Evolutionary conservation across 2,329 filamentous ascomycete species (phyloP).

Genomic region (Neonectria neomacrospora): DNA sequence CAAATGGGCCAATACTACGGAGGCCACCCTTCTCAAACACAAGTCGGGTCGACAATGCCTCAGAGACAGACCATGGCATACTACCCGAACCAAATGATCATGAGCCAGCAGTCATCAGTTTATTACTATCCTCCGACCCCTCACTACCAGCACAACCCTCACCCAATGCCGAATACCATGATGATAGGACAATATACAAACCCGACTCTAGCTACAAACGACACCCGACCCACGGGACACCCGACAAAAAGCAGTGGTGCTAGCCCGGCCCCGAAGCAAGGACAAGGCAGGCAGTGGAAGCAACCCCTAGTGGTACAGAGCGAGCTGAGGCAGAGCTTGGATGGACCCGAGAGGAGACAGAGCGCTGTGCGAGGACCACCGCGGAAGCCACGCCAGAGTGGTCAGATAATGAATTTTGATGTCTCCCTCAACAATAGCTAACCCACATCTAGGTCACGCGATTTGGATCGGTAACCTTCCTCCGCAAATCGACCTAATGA

Average conservation of each 20-base stretch:
- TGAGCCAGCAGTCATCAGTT: conserved; percentile 54
- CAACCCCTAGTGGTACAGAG: conserved; percentile 21
- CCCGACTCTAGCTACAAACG: conserved; percentile 38
- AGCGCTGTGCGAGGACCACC: conserved; percentile 50
- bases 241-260: conserved; percentile 23
- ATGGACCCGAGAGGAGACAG: conserved; percentile 37
- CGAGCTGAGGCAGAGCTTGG: conserved; percentile 35
- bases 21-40: conserved; percentile 52
- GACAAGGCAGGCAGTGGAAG: conserved; percentile 39
- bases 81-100: conserved; percentile 57
- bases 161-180: conserved; percentile 48
- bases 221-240: conserved; percentile 40
- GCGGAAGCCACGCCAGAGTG: conserved; percentile 66
- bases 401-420: conserved; percentile 54
- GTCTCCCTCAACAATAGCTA: conserved; percentile 16
- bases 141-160: conserved; percentile 51
- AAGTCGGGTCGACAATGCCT: conserved; percentile 50
- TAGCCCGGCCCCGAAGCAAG: conserved; percentile 31
- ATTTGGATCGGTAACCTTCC: conserved; percentile 97
- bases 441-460: conserved; percentile 72
- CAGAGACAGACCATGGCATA: conserved; percentile 55
- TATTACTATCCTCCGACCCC: conserved; percentile 59
- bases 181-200: conserved; percentile 51
- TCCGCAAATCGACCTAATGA: conserved; percentile 82
- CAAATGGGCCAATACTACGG: conserved; percentile 59